Evolutionary conservation across 306 rosid genomes (phyloP), one percentile per base, ranked within the genome.

Genomic region (Styphnolobium japonicum): DNA sequence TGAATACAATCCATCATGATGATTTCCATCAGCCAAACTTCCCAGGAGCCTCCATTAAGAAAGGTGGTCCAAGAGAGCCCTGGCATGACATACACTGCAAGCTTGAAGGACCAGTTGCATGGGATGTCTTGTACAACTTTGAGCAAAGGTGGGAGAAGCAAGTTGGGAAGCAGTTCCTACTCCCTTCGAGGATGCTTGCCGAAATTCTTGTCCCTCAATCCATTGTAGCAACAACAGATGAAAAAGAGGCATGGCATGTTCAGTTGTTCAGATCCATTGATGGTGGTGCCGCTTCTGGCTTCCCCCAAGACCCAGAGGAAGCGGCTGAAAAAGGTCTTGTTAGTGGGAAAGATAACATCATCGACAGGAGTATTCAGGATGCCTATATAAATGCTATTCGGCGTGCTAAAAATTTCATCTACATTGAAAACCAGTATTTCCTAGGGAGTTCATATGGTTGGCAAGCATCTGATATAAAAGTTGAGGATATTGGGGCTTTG

Each of bases 51-150:
- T 92, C 96, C 0, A 87, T 91, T 10, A 73, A 84, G 10, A 92
- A 92, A 83, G 94, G 98, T 6, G 97, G 98, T 80, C 98, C 98
- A 15, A 87, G 94, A 83, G 98, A 92, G 85, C 98, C 98, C 5
- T 92, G 98, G 97, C 97, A 95, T 86, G 98, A 95, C 58, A 89
- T 92, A 75, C 98, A 95, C 48, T 88, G 98, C 86, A 81, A 79
- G 52, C 81, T 94, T 22, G 97, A 92, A 86, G 98, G 97, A 2
- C 83, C 86, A 1, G 72, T 86, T 77, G 97, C 98, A 60, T 88
- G 95, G 95, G 97, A 94, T 84, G 95, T 94, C 25, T 40, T 92
- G 56, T 23, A 56, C 85, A 95, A 95, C 76, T 95, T 95, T 71
- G 85, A 91, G 78, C 97, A 91, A 42, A 86, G 98, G 75, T 94